Conservation (phyloP, 2,329 filamentous ascomycete genomes). For the Hirsutella thompsonii region DNA sequence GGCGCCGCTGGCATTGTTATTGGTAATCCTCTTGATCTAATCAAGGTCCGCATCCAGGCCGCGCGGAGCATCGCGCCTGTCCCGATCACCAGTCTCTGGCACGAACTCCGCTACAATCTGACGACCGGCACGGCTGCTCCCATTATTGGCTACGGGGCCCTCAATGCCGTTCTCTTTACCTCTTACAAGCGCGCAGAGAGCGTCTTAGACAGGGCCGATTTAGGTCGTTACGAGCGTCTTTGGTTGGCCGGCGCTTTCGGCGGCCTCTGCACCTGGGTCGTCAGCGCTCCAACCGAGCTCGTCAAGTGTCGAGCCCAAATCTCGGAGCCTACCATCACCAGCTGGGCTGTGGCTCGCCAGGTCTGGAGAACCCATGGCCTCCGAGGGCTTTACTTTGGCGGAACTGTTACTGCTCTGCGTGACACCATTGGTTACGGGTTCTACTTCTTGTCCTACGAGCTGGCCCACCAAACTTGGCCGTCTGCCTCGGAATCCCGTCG, state of each 20-base stretch:
- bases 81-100: neutral
- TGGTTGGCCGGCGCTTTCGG: constrained; percentile 73
- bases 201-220: constrained; percentile 33
- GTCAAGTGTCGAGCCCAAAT: constrained; percentile 83
- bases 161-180: constrained; percentile 83
- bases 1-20: constrained; percentile 78
- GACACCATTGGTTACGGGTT: constrained; percentile 94
- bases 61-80: constrained; percentile 3
- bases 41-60: constrained; percentile 58
- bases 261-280: constrained; percentile 72
- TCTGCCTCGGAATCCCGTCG: constrained; percentile 16
- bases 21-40: constrained; percentile 71
- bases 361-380: constrained; percentile 46
- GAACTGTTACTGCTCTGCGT: constrained; percentile 65
- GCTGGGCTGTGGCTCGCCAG: constrained; percentile 49
- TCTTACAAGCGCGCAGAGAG: constrained; percentile 77
- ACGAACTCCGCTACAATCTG: constrained; percentile 19
- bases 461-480: constrained; percentile 49
- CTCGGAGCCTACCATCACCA: constrained; percentile 32
- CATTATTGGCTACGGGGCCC: constrained; percentile 75
- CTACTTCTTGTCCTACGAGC: constrained; percentile 90
- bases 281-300: constrained; percentile 81
- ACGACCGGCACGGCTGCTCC: constrained; percentile 67
- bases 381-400: constrained; percentile 68
- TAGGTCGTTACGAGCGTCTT: constrained; percentile 47